phyloP scores from a whole-genome alignment of 768 basidiomycete species.

The Boletus bicolor region DNA sequence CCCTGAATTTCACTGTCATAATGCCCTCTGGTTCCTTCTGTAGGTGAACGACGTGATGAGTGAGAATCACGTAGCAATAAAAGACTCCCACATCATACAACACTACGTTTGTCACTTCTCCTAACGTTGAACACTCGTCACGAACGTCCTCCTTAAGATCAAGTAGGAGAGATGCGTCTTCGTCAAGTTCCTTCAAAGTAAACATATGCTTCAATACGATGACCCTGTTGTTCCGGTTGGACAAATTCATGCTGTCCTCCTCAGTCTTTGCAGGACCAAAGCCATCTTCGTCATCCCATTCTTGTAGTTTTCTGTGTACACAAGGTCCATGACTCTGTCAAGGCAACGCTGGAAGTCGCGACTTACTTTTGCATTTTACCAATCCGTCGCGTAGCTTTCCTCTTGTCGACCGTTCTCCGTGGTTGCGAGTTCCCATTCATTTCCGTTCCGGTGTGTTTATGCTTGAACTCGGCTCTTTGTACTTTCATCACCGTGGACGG shows the following conservation, averaged over 20 bases:
- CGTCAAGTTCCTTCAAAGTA: constrained; percentile 75
- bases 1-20: constrained; percentile 96
- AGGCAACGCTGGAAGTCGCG: neutral
- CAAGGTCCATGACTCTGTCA: neutral
- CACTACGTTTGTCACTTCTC: constrained; percentile 94
- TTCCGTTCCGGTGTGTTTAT: constrained; percentile 52
- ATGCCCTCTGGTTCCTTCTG: constrained; percentile 92
- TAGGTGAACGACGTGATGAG: constrained; percentile 4
- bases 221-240: constrained; percentile 64
- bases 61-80: neutral
- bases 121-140: constrained; percentile 85
- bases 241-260: constrained; percentile 44
- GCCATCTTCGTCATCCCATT: constrained; percentile 95
- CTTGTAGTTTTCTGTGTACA: constrained; percentile 70
- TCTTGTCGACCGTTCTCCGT: constrained; percentile 70
- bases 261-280: constrained; percentile 70
- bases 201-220: constrained; percentile 98
- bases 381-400: constrained; percentile 68
- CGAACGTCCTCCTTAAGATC: constrained; percentile 97
- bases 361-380: constrained; percentile 83
- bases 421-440: constrained; percentile 43
- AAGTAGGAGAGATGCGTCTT: constrained; percentile 80
- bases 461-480: constrained; percentile 70
- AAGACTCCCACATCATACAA: constrained; percentile 80
- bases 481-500: constrained; percentile 70